Evolutionary conservation across 129 eudicot species (phyloP).

Genomic region (Apium graveolens): DNA sequence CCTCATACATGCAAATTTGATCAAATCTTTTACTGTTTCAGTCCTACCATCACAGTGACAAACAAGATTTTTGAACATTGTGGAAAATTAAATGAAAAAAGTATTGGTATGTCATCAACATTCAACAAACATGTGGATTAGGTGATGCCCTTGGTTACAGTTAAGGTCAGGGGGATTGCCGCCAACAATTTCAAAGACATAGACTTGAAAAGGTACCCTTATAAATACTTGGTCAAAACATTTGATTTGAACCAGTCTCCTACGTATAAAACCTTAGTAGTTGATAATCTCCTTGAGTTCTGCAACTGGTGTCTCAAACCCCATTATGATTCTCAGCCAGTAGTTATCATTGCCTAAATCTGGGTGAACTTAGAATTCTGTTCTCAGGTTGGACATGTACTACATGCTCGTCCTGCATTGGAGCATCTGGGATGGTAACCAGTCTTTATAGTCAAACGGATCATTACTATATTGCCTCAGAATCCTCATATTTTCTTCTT

Average conservation of each 20-base stretch:
- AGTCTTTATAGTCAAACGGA: no score
- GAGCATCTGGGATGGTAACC: no score
- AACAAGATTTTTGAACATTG: no score
- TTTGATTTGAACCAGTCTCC: slow-evolving; percentile 7
- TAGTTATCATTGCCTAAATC: slow-evolving; percentile 26
- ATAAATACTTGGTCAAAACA: neutral
- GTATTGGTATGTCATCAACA: neutral
- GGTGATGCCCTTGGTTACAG: neutral
- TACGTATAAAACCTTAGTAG: slow-evolving; percentile 7
- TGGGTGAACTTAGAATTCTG: slow-evolving; percentile 25
- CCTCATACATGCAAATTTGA: neutral
- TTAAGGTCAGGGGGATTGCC: no score
- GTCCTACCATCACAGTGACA: no score
- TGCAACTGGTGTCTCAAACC: slow-evolving; percentile 5
- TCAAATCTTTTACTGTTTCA: neutral
- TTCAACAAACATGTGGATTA: neutral
- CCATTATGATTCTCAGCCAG: slow-evolving; percentile 17
- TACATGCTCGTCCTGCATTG: no score
- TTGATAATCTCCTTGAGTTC: slow-evolving; percentile 27
- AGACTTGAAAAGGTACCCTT: neutral
- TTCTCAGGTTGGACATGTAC: slow-evolving; percentile 23
- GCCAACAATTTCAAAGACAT: neutral
- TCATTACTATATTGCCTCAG: no score
- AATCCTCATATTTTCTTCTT: slow-evolving; percentile 7
- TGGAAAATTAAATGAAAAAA: neutral